Conservation (phyloP, 1,284 basidiomycete genomes). For the Rhodotorula sp. region DNA sequence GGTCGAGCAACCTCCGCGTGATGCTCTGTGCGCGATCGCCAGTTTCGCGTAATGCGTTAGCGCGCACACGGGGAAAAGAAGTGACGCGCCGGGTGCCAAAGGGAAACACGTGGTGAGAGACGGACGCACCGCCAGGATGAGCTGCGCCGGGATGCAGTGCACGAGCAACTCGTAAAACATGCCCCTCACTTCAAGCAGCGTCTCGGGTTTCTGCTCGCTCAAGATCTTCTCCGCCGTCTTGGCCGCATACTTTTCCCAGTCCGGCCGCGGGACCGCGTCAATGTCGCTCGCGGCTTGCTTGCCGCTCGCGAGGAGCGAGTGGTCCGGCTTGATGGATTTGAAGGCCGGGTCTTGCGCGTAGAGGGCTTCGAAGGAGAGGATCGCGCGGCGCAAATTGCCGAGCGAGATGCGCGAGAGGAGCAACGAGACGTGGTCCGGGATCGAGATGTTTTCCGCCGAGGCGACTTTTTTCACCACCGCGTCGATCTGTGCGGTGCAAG, state of each 20-base stretch:
- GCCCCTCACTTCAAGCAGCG: constrained; percentile 84
- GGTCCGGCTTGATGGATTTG: constrained; percentile 37
- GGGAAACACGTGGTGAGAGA: not conserved
- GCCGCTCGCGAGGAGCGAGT: constrained; percentile 31
- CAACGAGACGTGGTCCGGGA: constrained; percentile 70
- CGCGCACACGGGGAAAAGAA: not conserved
- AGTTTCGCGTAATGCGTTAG: not conserved
- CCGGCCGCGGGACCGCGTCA: constrained; percentile 81
- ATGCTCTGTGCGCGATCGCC: constrained; percentile 63
- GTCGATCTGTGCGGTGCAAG: constrained; percentile 62
- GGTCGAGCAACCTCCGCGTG: constrained; percentile 77
- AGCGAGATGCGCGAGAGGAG: constrained; percentile 77
- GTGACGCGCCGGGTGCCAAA: not conserved
- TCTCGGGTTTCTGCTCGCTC: constrained; percentile 86
- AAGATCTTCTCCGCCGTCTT: constrained; percentile 92
- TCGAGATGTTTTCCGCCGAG: constrained; percentile 73
- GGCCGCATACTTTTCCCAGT: constrained; percentile 98
- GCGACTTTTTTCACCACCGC: constrained; percentile 78
- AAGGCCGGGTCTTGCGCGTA: constrained; percentile 69
- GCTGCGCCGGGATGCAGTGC: constrained; percentile 95
- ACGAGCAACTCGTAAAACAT: constrained; percentile 95
- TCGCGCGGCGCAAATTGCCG: constrained; percentile 92
- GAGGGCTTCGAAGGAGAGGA: constrained; percentile 91
- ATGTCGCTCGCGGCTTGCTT: constrained; percentile 63
- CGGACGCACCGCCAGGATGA: constrained; percentile 73